Base-by-base conservation (phyloP, 495 filamentous ascomycete genomes). In the Chaetomium fimeti region DNA sequence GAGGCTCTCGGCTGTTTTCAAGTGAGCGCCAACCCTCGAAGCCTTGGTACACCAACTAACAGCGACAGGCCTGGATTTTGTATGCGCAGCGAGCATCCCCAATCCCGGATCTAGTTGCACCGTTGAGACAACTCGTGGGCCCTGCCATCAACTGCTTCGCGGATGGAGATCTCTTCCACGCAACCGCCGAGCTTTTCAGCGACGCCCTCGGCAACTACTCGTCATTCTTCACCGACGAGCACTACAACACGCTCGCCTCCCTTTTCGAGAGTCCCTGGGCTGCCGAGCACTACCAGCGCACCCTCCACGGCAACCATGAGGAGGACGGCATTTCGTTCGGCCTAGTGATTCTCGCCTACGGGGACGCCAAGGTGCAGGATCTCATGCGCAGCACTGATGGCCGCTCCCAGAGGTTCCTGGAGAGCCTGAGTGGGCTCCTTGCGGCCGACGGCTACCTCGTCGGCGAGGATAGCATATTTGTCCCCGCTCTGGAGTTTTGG, bases 401-500 rank as follows among this genome's bases (percentile, higher is more conserved):
- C 52, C 81, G 74, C 60, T 81, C 72, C 51, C 77, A 75, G 75
- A 80, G 74, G 49, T 84, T 78, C 60, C 77, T 88, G 15, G 62
- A 73, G 16, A 76, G 81, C 9, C 74, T 90, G 15, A 82, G 84
- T 58, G 84, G 84, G 1, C 79, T 97, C 22, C 81, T 93, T 54
- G 84, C 82, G 29, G 85, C 85, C 8, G 83, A 89, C 43, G 91
- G 92, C 9, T 86, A 88, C 72, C 86, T 91, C 4, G 87, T 87
- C 5, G 85, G 85, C 27, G 91, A 95, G 18, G 91, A 97, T 68
- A 79, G 82, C 49, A 86, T 95, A 47, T 91, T 91, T 48, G 83
- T 89, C 3, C 83, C 85, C 5, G 87, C 88, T 3, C 79, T 97
- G 29, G 90, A 96, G 66, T 96, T 93, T 76, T 97, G 93, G 92